Evolutionary conservation across 106 monocot genomes (phyloP).

Genomic region (Dioscorea dumetorum): DNA sequence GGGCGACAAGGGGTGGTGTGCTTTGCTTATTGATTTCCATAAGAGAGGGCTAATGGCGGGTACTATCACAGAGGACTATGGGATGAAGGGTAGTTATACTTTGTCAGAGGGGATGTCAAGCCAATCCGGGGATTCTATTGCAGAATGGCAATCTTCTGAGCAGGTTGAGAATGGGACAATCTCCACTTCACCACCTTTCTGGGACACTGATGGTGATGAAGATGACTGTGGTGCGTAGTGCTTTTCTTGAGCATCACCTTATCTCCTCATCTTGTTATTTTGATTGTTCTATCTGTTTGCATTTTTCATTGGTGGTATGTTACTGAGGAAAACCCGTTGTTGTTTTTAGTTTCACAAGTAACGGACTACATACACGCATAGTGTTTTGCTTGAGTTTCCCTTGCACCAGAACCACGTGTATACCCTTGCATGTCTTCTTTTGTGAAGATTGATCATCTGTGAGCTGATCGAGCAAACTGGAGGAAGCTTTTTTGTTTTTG

Average conservation of each 20-base stretch:
- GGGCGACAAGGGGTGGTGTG: not conserved
- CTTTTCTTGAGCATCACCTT: not conserved
- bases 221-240: slow-evolving; percentile 41
- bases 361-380: not conserved
- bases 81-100: slow-evolving; percentile 13
- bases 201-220: slow-evolving; percentile 50
- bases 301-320: not conserved
- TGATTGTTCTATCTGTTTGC: not conserved
- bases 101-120: slow-evolving; percentile 19
- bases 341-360: not conserved
- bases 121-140: slow-evolving; percentile 45
- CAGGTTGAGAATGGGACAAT: slow-evolving; percentile 63
- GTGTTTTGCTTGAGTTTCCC: not conserved
- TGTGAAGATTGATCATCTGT: too few species aligned
- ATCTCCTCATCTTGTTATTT: too few species aligned
- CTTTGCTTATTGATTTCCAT: not conserved
- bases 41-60: slow-evolving; percentile 34
- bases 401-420: too few species aligned
- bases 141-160: slow-evolving; percentile 56
- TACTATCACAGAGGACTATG: slow-evolving; percentile 27
- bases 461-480: too few species aligned
- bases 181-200: slow-evolving; percentile 61
- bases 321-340: not conserved
- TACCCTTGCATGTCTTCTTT: too few species aligned
- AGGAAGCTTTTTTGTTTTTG: too few species aligned